Percentiles rank a stretch among this genome's conserved stretches.
These are phyloP conservation scores for Calocera cornea DNA, from an alignment of 768 basidiomycete genomes.

Conservation along the genomic window DNA sequence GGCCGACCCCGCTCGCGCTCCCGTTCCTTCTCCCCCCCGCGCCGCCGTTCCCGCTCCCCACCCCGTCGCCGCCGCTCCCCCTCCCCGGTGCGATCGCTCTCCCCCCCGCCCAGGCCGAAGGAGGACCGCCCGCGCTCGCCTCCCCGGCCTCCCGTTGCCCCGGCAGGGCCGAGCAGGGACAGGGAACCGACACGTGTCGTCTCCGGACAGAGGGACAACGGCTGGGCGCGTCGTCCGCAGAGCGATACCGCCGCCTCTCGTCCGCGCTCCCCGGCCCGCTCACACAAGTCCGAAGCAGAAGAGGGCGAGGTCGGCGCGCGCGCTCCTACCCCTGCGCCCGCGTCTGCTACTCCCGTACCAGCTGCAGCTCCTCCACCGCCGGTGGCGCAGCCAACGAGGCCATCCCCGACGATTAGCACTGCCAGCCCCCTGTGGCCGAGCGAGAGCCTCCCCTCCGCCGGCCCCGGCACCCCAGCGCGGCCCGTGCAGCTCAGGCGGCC, in stretches of 20 bases:
- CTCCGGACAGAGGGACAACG: not conserved
- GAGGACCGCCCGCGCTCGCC: not conserved
- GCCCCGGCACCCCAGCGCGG: not conserved
- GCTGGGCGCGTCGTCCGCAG: not conserved
- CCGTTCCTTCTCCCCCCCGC: not conserved
- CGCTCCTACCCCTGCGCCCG: too few species aligned
- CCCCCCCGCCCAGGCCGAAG: not conserved
- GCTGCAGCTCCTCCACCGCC: not conserved
- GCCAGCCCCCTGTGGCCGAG: too few species aligned
- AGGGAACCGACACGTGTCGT: not conserved
- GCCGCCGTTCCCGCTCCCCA: not conserved
- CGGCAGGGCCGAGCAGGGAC: not conserved
- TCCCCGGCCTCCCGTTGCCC: not conserved
- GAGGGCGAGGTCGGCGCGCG: not conserved
- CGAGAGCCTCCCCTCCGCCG: too few species aligned
- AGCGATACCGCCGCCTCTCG: not conserved
- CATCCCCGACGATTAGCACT: too few species aligned
- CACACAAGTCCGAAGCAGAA: not conserved
- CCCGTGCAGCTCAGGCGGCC: not conserved
- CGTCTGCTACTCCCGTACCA: too few species aligned
- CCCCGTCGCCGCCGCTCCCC: not conserved
- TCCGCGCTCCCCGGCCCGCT: not conserved
- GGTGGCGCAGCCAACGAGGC: not conserved
- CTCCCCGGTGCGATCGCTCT: not conserved
- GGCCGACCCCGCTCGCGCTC: not conserved